Base-by-base conservation (phyloP, 2,329 filamentous ascomycete genomes). In the Biscogniauxia marginata region DNA sequence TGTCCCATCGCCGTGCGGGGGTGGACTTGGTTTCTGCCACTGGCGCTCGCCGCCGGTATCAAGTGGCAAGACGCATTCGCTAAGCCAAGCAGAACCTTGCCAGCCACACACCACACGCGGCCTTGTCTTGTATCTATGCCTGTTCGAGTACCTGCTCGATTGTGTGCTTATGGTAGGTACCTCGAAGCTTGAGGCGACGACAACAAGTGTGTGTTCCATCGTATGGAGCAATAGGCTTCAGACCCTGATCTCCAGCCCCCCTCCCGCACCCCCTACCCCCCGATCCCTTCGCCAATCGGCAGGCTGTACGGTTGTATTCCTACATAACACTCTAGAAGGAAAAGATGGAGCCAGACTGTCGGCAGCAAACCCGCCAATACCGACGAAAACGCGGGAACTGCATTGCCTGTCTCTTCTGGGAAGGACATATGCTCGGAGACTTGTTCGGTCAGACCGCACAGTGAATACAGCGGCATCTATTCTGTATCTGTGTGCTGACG, bases 401-500 rank as follows among this genome's bases (percentile, higher is more conserved):
- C 13, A 39, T 39, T 16, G 13, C 30, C 30, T 16, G n/a, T n/a
- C n/a, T n/a, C n/a, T n/a, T n/a, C n/a, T n/a, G n/a, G 30, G 30
- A 39, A 39, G 30, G 30, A 39, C 13, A 39, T 5, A 39, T 39
- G 13, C 3, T 39, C 30, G 30, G 30, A 39, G 30, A 39, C 30
- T 39, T 39, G 7, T n/a, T 39, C 30, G 30, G 30, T 39, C 30
- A 39, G 30, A 39, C 30, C 30, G 30, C 13, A 39, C 30, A 11
- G 9, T n/a, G 30, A 16, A 39, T n/a, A 11, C n/a, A n/a, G n/a
- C n/a, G n/a, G n/a, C n/a, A 39, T 39, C 9, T 39, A 16, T 4
- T 39, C 30, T 39, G 30, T 39, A 39, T 39, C 30, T 39, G 8
- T 25, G 22, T 59, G 62, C 62, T 63, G 59, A 63, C 60, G 52